Percentiles rank a stretch among this genome's conserved stretches.
These are phyloP conservation scores for Fusarium abutilonis DNA, from an alignment of 2,329 filamentous ascomycete genomes.

Conservation along the genomic window DNA sequence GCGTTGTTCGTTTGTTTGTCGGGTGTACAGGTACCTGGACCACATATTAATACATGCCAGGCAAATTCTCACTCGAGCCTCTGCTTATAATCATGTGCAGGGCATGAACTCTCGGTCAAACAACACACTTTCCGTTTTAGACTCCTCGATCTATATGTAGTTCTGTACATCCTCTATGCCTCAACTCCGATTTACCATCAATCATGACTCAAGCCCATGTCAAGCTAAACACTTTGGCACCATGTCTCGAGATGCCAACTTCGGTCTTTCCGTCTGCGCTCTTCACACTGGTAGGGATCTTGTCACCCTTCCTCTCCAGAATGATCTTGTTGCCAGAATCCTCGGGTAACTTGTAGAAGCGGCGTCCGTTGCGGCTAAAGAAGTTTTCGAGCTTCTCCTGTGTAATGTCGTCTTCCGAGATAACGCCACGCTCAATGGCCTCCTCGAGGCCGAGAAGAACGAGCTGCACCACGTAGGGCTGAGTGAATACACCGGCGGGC, in stretches of 20 bases:
- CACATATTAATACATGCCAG: background rate
- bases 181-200: background rate
- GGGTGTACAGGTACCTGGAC: background rate
- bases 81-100: background rate
- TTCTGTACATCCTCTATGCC: conserved; percentile 1
- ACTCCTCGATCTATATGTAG: conserved; percentile 5
- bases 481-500: conserved; percentile 82
- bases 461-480: conserved; percentile 73
- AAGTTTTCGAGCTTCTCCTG: conserved; percentile 65
- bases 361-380: conserved; percentile 61
- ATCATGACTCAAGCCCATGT: conserved; percentile 45
- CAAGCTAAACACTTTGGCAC: conserved; percentile 55
- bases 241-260: conserved; percentile 57
- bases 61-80: background rate
- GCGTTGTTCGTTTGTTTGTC: background rate
- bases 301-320: conserved; percentile 55
- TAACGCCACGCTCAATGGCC: conserved; percentile 64
- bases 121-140: conserved; percentile 6
- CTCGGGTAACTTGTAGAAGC: conserved; percentile 61
- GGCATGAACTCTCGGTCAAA: background rate
- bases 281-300: conserved; percentile 53
- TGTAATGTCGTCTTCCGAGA: conserved; percentile 63
- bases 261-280: conserved; percentile 53
- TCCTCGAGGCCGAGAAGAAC: conserved; percentile 71
- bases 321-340: conserved; percentile 46